Percentiles rank a stretch among this genome's conserved stretches.
Conservation (phyloP, 805 yeast genomes). For the Candida ortonii region DNA sequence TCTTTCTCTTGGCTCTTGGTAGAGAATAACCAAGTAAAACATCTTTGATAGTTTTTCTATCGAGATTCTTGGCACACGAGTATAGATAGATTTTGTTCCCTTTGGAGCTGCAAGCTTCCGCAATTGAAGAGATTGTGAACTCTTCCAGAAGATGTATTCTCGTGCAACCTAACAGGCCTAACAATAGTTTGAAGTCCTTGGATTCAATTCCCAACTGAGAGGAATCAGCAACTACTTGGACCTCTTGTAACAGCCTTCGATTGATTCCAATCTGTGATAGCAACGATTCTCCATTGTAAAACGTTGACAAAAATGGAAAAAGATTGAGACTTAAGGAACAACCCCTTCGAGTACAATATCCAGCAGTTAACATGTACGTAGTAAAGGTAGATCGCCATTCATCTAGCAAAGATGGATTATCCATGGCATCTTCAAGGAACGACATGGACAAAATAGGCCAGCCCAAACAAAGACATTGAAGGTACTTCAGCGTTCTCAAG, state of each 20-base stretch:
- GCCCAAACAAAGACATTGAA: slow-evolving; percentile 74
- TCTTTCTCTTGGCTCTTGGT: slow-evolving; percentile 3
- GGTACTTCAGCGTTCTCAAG: slow-evolving; percentile 68
- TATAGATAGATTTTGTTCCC: slow-evolving; percentile 5
- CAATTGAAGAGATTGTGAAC: slow-evolving; percentile 2
- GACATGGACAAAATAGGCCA: slow-evolving; percentile 77
- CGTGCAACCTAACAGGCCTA: slow-evolving; percentile 13
- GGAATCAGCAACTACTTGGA: slow-evolving; percentile 35
- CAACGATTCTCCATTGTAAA: slow-evolving; percentile 31
- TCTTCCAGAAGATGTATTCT: slow-evolving; percentile 5
- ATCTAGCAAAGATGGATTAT: slow-evolving; percentile 8
- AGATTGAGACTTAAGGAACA: slow-evolving; percentile 48
- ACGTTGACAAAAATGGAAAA: slow-evolving; percentile 39
- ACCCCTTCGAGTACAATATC: slow-evolving; percentile 45
- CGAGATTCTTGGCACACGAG: slow-evolving; percentile 11
- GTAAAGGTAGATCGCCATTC: slow-evolving; percentile 41
- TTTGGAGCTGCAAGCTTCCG: slow-evolving; percentile 1
- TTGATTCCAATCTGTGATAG: slow-evolving; percentile 44
- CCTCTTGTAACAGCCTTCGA: slow-evolving; percentile 31
- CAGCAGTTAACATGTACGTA: slow-evolving; percentile 67
- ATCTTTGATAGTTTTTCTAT: slow-evolving; percentile 5
- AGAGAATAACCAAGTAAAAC: slow-evolving; percentile 1
- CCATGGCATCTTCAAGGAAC: slow-evolving; percentile 52
- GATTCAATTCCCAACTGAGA: slow-evolving; percentile 5
- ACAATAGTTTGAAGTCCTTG: slow-evolving; percentile 12